phyloP scores from a whole-genome alignment of 2,329 filamentous ascomycete species.

The Xylaria sp. region DNA sequence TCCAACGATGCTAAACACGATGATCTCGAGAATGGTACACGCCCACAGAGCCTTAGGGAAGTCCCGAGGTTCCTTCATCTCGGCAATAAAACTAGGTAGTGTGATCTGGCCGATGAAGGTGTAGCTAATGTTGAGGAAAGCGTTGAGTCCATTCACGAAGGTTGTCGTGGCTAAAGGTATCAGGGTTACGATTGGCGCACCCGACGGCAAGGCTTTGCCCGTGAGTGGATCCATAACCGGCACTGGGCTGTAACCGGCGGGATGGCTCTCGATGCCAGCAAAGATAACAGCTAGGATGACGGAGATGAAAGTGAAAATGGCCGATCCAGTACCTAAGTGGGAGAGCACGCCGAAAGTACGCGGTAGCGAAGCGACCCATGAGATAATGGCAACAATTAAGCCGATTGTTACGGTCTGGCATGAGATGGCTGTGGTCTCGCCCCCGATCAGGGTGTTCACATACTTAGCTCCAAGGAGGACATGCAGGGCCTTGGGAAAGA shows the following conservation, averaged over 20 bases:
- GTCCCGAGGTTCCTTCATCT: conserved; percentile 84
- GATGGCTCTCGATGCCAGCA: conserved; percentile 78
- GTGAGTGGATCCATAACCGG: conserved; percentile 48
- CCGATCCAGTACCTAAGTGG: conserved; percentile 81
- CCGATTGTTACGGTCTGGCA: conserved; percentile 85
- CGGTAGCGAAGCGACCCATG: conserved; percentile 82
- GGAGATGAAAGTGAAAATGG: conserved; percentile 89
- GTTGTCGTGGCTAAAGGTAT: conserved; percentile 77
- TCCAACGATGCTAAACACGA: conserved; percentile 87
- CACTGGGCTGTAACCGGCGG: conserved; percentile 69
- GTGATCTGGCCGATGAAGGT: conserved; percentile 98
- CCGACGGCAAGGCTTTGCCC: conserved; percentile 52
- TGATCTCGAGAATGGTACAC: conserved; percentile 87
- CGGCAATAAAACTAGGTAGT: conserved; percentile 92
- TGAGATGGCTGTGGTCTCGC: conserved; percentile 65
- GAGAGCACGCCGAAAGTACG: conserved; percentile 86
- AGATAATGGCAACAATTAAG: conserved; percentile 77
- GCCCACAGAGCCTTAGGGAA: conserved; percentile 95
- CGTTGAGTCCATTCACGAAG: conserved; percentile 84
- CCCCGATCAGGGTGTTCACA: conserved; percentile 85
- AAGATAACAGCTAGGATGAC: conserved; percentile 88
- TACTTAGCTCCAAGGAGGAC: conserved; percentile 88
- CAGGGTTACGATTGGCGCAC: conserved; percentile 74
- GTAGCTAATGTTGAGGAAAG: conserved; percentile 95
- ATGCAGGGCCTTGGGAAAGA: conserved; percentile 72